Evolutionary conservation across 768 basidiomycete species (phyloP).

Genomic region (Termitomyces sp.): DNA sequence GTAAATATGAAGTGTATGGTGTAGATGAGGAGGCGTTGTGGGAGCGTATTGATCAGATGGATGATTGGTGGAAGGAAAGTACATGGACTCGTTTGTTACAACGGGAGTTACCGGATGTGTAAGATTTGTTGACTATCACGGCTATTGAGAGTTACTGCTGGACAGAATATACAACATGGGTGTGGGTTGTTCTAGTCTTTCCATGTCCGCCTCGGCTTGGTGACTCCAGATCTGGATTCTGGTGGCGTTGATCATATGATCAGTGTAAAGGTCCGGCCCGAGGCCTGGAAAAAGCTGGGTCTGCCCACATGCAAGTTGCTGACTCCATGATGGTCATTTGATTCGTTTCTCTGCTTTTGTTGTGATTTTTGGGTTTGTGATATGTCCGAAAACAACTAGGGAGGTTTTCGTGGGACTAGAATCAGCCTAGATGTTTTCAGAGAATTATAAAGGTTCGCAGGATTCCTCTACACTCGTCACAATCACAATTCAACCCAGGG

Average conservation of each 20-base stretch:
- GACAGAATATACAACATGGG: too few relatives aligned
- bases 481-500: neutral
- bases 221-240: neutral
- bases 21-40: constrained; percentile 83
- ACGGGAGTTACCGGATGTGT: constrained; percentile 80
- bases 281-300: neutral
- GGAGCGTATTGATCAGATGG: constrained; percentile 77
- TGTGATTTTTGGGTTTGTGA: too few relatives aligned
- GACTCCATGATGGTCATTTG: neutral
- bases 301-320: neutral
- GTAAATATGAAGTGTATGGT: constrained; percentile 84
- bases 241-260: neutral
- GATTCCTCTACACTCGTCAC: neutral
- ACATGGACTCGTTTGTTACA: constrained; percentile 83
- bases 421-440: neutral
- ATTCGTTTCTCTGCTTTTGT: neutral
- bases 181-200: neutral
- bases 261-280: neutral
- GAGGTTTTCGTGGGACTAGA: neutral
- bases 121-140: constrained; percentile 4
- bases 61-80: constrained; percentile 91
- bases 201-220: neutral
- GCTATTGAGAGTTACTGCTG: too few relatives aligned
- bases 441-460: neutral
- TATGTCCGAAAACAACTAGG: neutral